These are phyloP conservation scores for Alternaria sp. DNA, from an alignment of 2,329 filamentous ascomycete species.

Conservation along the genomic window DNA sequence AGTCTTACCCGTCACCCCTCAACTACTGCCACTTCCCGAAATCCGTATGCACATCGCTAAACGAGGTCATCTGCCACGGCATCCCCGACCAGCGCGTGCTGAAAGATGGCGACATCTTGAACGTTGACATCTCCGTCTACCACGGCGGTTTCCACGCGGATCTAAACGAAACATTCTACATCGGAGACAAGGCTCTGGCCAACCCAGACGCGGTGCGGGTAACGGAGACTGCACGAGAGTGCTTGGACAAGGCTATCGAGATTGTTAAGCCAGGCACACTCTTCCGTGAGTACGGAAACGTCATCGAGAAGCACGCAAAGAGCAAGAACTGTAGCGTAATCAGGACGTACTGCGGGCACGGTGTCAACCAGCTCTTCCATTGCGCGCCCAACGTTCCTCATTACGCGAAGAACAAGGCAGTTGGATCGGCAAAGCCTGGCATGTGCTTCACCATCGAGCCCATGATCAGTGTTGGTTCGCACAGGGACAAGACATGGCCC, in stretches of 20 bases:
- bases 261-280: constrained; percentile 91
- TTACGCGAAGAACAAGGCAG: constrained; percentile 98
- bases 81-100: constrained; percentile 92
- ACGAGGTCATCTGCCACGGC: constrained; percentile 98
- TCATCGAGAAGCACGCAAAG: constrained; percentile 96
- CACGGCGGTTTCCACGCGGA: constrained; percentile 96
- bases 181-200: constrained; percentile 84
- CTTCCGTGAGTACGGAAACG: constrained; percentile 91
- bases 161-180: constrained; percentile 98
- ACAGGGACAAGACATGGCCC: constrained; percentile 95
- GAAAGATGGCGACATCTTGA: constrained; percentile 93
- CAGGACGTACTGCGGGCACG: constrained; percentile 95
- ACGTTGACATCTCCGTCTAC: constrained; percentile 95
- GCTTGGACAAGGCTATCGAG: constrained; percentile 88
- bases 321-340: constrained; percentile 86
- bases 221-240: constrained; percentile 89
- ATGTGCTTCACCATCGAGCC: constrained; percentile 99
- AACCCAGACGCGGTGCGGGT: constrained; percentile 89
- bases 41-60: constrained; percentile 94
- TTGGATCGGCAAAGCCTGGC: constrained; percentile 90
- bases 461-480: constrained; percentile 93
- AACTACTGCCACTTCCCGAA: constrained; percentile 98
- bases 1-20: constrained; percentile 94
- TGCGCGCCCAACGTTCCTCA: constrained; percentile 93
- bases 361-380: constrained; percentile 94